Evolutionary conservation across 768 basidiomycete genomes (phyloP).

Genomic region (Leucocoprinus birnbaumii): DNA sequence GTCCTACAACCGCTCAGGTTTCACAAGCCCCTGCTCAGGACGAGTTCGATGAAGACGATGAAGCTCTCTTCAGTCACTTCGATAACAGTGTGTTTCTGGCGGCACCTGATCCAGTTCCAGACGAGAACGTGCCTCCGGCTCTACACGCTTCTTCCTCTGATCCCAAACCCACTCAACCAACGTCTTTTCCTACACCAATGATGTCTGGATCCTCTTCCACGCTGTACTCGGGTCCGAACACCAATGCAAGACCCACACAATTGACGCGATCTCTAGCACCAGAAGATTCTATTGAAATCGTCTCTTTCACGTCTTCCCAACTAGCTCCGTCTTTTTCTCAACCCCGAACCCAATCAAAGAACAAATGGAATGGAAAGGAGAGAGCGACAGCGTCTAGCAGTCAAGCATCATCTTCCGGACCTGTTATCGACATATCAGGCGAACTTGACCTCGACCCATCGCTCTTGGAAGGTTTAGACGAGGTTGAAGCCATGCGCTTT

Average conservation of each 20-base stretch:
- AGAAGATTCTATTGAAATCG: constrained; percentile 11
- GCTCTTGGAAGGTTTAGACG: constrained; percentile 25
- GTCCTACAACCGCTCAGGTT: constrained; percentile 9
- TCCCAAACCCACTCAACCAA: background rate
- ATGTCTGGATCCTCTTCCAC: background rate
- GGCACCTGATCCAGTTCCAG: background rate
- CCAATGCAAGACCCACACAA: background rate
- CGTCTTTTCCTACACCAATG: background rate
- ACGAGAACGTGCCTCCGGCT: constrained; percentile 9
- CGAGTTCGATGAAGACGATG: background rate
- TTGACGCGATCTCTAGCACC: background rate
- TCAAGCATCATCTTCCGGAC: background rate
- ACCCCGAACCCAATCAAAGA: background rate
- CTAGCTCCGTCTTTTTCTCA: background rate
- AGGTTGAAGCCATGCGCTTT: constrained; percentile 19
- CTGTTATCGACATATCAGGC: background rate
- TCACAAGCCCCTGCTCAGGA: background rate
- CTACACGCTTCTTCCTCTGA: background rate
- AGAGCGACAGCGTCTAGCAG: background rate
- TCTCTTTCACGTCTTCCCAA: constrained; percentile 10
- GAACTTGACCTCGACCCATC: constrained; percentile 11
- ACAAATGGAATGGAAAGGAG: constrained; percentile 4
- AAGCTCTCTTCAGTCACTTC: constrained; percentile 10
- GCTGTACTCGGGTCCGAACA: background rate
- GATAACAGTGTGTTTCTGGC: constrained; percentile 4